Conservation (phyloP, 768 basidiomycete genomes). For the Hypsizygus marmoreus region DNA sequence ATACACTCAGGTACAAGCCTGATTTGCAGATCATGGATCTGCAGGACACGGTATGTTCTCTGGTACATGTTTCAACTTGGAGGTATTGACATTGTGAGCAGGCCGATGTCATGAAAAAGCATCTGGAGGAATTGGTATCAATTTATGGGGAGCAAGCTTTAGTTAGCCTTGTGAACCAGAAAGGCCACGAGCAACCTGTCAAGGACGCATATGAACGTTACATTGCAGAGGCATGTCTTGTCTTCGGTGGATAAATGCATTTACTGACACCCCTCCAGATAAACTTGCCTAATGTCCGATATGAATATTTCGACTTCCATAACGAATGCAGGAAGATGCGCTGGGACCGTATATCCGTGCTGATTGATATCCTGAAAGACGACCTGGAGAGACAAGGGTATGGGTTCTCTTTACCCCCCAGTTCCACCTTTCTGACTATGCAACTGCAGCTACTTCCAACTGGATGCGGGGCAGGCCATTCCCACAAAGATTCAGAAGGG, state of each 20-base stretch:
- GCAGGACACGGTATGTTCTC: slow-evolving; percentile 69
- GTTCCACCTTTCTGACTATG: neutral
- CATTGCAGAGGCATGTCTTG: slow-evolving; percentile 54
- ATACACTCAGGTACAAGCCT: slow-evolving; percentile 93
- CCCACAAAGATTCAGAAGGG: slow-evolving; percentile 70
- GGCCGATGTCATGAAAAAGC: slow-evolving; percentile 70
- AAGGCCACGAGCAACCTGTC: slow-evolving; percentile 88
- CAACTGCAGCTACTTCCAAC: slow-evolving; percentile 75
- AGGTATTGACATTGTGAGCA: slow-evolving; percentile 28
- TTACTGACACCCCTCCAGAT: slow-evolving; percentile 41
- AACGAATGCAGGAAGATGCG: slow-evolving; percentile 92
- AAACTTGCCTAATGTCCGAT: slow-evolving; percentile 69
- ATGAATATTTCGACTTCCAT: slow-evolving; percentile 98
- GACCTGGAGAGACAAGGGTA: slow-evolving; percentile 73
- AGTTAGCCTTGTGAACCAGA: slow-evolving; percentile 92
- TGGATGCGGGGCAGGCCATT: slow-evolving; percentile 47
- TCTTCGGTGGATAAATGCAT: slow-evolving; percentile 3
- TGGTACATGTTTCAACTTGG: neutral
- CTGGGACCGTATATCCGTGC: slow-evolving; percentile 87
- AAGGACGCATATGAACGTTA: slow-evolving; percentile 93
- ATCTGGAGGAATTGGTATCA: slow-evolving; percentile 71
- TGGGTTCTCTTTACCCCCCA: slow-evolving; percentile 16
- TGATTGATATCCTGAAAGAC: slow-evolving; percentile 75
- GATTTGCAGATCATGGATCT: slow-evolving; percentile 96
- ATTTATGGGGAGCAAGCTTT: slow-evolving; percentile 78